Evolutionary conservation across 257 asterid genomes (phyloP).

Genomic region (Solanum appendiculatum): DNA sequence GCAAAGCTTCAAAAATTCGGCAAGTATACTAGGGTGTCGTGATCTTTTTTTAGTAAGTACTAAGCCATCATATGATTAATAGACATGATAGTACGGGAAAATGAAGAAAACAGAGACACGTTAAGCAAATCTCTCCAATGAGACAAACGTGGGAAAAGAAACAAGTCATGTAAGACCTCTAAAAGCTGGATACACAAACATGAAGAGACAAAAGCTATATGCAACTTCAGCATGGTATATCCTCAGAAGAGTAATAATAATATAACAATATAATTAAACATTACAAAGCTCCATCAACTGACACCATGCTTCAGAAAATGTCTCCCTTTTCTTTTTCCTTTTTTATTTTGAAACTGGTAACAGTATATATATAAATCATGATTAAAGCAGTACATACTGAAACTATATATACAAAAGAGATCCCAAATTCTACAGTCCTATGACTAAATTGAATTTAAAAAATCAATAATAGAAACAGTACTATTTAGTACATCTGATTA

Average conservation of each 20-base stretch:
- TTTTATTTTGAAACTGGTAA: background rate
- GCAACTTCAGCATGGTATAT: background rate
- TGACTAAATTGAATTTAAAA: background rate
- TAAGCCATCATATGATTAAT: background rate
- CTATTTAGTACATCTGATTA: background rate
- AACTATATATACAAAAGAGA: background rate
- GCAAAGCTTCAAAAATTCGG: background rate
- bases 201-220: background rate
- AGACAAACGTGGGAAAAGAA: background rate
- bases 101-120: background rate
- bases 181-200: background rate
- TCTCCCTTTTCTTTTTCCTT: background rate
- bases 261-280: background rate
- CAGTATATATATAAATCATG: background rate
- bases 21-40: background rate
- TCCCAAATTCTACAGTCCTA: background rate
- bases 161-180: background rate
- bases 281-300: background rate
- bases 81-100: background rate
- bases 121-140: background rate
- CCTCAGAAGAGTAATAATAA: background rate
- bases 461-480: background rate
- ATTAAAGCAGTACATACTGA: background rate
- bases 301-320: background rate
- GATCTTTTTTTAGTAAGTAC: background rate